Evolutionary conservation across 306 rosid species (phyloP), one percentile per base, ranked within the genome.

Genomic region (Dryas alaskensis): DNA sequence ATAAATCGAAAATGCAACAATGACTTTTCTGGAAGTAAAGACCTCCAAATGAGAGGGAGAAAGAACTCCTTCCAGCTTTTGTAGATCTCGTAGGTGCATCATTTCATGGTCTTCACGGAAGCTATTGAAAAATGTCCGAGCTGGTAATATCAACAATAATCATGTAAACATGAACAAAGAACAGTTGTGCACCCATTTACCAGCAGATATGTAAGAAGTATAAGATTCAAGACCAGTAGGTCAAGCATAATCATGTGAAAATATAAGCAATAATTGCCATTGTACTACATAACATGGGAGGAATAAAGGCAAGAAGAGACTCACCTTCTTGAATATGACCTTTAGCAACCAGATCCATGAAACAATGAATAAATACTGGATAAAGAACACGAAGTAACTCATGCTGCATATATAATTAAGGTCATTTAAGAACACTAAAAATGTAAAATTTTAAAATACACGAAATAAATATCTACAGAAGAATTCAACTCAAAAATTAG

Each of bases 351-450:
- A 92, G 92, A 79, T 92, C 99, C 97, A 95, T 92, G 79, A 92
- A 95, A 79, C 97, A 90, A 71, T 95, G 99, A 8, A 95, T 89
- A 80, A 92, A 95, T 10, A 92, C 98, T 0, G 99, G 99, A 87
- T 92, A 92, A 73, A 95, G 97, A 76, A 95, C 97, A 3, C 98
- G 98, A 67, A 95, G 90, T 87, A 95, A 84, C 83, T 95, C 99
- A 73, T 87, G 95, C 99, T 92, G 96, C 82, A 88, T 50, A 78
- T 11, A 54, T 16, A 8, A 65, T 10, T 31, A 40, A 22, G 42
- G 31, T 40, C 16, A 37, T 9, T 22, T 40, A 17, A 62, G 9
- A 73, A 60, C 62, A 49, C 10, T 9, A 51, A 55, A 16, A 77
- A 44, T 6, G 5, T 13, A 7, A 25, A 43, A 61, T 12, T 16